These are phyloP conservation scores for Acacia concinna DNA, from an alignment of 331 rosid genomes.

Conservation along the genomic window DNA sequence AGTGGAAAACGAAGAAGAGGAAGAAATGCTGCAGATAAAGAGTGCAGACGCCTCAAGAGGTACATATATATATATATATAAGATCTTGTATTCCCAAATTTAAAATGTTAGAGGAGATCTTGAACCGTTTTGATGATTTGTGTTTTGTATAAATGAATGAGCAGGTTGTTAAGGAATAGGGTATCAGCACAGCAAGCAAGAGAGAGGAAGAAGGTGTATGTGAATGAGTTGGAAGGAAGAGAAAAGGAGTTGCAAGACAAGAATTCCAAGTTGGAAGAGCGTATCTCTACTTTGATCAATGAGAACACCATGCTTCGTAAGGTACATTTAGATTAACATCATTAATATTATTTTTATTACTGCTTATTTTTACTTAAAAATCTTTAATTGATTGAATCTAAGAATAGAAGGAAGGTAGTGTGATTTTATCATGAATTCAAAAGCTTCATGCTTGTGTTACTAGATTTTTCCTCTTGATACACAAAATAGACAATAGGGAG, in stretches of 20 bases:
- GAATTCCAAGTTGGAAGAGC: slow-evolving; percentile 58
- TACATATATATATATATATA: background rate
- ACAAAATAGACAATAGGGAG: no score
- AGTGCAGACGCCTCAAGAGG: slow-evolving; percentile 70
- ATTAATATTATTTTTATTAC: no score
- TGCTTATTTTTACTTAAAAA: no score
- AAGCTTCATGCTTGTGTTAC: no score
- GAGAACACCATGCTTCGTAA: slow-evolving; percentile 74
- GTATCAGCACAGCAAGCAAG: slow-evolving; percentile 86
- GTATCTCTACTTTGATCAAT: slow-evolving; percentile 64
- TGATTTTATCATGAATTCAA: no score
- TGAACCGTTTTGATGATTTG: no score
- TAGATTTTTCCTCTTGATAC: no score
- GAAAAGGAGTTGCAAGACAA: slow-evolving; percentile 55
- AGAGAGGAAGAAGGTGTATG: slow-evolving; percentile 70
- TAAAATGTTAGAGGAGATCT: no score
- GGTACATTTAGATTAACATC: slow-evolving; percentile 28
- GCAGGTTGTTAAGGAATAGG: slow-evolving; percentile 66
- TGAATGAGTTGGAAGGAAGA: slow-evolving; percentile 66
- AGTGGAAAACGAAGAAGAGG: slow-evolving; percentile 52
- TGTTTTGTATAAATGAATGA: background rate
- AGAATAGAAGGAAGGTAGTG: background rate
- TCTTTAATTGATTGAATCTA: background rate
- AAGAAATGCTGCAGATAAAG: slow-evolving; percentile 59
- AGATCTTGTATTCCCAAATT: background rate